Evolutionary conservation across 768 basidiomycete species (phyloP).

Genomic region (Tylopilus plumbeoviolaceoides): DNA sequence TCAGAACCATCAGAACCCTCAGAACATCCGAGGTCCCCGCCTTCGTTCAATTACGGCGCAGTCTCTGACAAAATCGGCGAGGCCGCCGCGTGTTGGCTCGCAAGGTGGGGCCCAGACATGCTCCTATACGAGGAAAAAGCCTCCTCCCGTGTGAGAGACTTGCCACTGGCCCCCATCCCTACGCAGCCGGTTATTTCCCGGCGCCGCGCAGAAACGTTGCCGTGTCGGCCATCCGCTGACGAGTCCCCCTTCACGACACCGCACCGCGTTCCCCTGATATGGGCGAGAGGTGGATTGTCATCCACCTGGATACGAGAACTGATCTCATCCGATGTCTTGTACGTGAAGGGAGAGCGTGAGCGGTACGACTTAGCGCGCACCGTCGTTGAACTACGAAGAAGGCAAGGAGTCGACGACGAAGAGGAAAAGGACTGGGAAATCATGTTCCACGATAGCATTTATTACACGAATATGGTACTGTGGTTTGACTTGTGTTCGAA

Average conservation of each 20-base stretch:
- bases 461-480: conserved; percentile 82
- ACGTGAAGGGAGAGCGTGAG: conserved; percentile 72
- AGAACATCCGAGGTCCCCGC: conserved; percentile 18
- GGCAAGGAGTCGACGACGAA: conserved; percentile 44
- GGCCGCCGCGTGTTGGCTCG: conserved; percentile 82
- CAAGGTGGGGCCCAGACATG: conserved; percentile 81
- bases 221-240: conserved; percentile 17
- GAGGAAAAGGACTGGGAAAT: conserved; percentile 70
- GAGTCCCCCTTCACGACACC: conserved; percentile 12
- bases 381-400: conserved; percentile 70
- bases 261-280: conserved; percentile 50
- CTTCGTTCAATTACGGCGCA: conserved; percentile 75
- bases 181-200: conserved; percentile 16
- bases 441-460: conserved; percentile 74
- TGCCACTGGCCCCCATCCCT: conserved; percentile 16
- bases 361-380: conserved; percentile 75
- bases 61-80: conserved; percentile 90
- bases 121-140: conserved; percentile 56
- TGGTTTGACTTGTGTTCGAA: background rate
- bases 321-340: conserved; percentile 74
- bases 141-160: conserved; percentile 10
- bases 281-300: conserved; percentile 71
- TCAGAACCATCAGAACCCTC: conserved; percentile 28
- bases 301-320: conserved; percentile 71
- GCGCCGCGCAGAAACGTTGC: conserved; percentile 30